Evolutionary conservation across 1,139 yeast species (phyloP), one percentile per base, ranked within the genome.

Genomic region (Taiozyma onychis): DNA sequence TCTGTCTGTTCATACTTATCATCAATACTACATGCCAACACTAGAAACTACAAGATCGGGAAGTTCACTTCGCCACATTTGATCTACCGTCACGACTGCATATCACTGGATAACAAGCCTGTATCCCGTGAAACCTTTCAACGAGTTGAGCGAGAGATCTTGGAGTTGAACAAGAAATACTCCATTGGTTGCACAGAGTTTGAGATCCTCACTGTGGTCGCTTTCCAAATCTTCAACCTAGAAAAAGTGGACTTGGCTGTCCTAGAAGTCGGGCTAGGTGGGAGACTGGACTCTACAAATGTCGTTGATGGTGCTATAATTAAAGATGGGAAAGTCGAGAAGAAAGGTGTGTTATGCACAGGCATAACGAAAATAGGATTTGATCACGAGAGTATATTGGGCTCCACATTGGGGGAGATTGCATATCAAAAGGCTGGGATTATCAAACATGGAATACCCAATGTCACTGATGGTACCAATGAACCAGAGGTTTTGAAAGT

Each of bases 201-300:
- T 67, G 98, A 91, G 65, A 63, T 88, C 3, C 70, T 88, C 47
- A 88, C 97, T 0, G 93, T 89, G 14, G 80, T 87, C 0, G 97
- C 97, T 1, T 82, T 88, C 58, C 79, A 84, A 61, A 80, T 88
- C 37, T 91, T 91, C 66, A 76, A 75, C 45, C 63, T 75, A 9
- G 75, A 76, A 46, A 67, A 74, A 13, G 85, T 89, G 2, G 81
- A 83, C 37, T 68, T 86, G 55, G 96, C 96, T 1, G 79, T 90
- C 1, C 69, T 91, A 34, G 98, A 91, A 64, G 97, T 89, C 3
- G 98, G 98, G 0, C 71, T 91, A 7, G 98, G 98, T 3, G 98
- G 98, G 0, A 66, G 88, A 42, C 66, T 83, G 39, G 98, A 91
- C 67, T 90, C 97, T 1, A 91, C 98, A 0, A 91, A 91, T 68